phyloP scores from a whole-genome alignment of 805 yeast genomes.

The Saccharomycopsis guyanensis region DNA sequence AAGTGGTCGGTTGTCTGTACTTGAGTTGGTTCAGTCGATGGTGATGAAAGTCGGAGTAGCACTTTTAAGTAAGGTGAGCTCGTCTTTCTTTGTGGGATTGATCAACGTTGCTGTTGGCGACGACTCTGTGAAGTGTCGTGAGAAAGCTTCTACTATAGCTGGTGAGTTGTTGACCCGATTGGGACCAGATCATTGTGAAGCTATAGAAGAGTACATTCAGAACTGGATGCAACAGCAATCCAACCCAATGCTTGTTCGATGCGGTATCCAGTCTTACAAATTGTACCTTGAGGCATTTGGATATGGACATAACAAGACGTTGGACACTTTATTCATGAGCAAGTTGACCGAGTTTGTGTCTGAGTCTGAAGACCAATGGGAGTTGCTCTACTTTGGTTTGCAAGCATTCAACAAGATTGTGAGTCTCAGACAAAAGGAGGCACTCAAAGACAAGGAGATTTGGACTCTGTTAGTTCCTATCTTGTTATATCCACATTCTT shows the following conservation, averaged over 20 bases:
- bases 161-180: constrained; percentile 46
- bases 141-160: constrained; percentile 65
- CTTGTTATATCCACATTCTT: constrained; percentile 79
- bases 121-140: constrained; percentile 70
- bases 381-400: constrained; percentile 61
- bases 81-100: constrained; percentile 77
- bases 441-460: constrained; percentile 22
- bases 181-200: constrained; percentile 28
- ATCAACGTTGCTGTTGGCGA: constrained; percentile 75
- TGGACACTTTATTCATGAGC: constrained; percentile 35
- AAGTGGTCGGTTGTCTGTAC: constrained; percentile 79
- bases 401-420: constrained; percentile 35
- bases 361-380: constrained; percentile 55
- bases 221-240: constrained; percentile 52
- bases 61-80: constrained; percentile 49
- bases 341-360: constrained; percentile 24
- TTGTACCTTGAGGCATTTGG: constrained; percentile 47
- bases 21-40: constrained; percentile 75
- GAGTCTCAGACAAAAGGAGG: constrained; percentile 30
- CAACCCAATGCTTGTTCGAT: constrained; percentile 48
- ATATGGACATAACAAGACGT: constrained; percentile 28
- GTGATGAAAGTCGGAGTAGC: constrained; percentile 57
- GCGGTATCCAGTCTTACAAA: constrained; percentile 70
- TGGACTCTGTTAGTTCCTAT: constrained; percentile 39
- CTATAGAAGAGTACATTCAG: constrained; percentile 31